Conservation (phyloP, 1,284 basidiomycete genomes). For the Fereydounia khargensis region DNA sequence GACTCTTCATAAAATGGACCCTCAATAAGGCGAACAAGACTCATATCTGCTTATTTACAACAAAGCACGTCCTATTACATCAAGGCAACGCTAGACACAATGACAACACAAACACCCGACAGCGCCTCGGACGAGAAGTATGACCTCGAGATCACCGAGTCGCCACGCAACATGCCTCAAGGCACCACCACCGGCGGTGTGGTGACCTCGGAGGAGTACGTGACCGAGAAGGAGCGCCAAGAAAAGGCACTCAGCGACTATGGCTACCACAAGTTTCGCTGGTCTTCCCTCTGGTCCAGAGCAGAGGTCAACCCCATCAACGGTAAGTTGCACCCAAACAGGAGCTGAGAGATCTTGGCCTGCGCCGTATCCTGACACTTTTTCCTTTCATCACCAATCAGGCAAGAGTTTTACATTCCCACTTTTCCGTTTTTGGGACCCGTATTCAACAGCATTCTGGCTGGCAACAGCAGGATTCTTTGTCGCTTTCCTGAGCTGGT, state of each 20-base stretch:
- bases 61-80: too few relatives aligned
- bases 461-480: slow-evolving; percentile 62
- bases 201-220: slow-evolving; percentile 38
- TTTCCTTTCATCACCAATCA: background rate
- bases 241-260: slow-evolving; percentile 16
- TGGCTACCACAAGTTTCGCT: slow-evolving; percentile 41
- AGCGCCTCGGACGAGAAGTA: too few relatives aligned
- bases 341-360: background rate
- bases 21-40: too few relatives aligned
- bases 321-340: slow-evolving; percentile 1
- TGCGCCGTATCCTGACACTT: background rate
- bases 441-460: slow-evolving; percentile 62
- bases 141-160: too few relatives aligned
- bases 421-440: slow-evolving; percentile 63
- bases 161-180: too few relatives aligned
- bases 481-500: slow-evolving; percentile 65
- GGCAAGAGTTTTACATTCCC: slow-evolving; percentile 65
- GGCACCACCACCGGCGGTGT: slow-evolving; percentile 32
- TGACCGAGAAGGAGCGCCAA: slow-evolving; percentile 36
- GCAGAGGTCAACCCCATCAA: slow-evolving; percentile 64
- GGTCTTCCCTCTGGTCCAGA: slow-evolving; percentile 49
- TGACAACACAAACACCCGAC: too few relatives aligned
- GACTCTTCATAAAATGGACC: too few relatives aligned
- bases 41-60: too few relatives aligned
- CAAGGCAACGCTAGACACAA: too few relatives aligned